These are phyloP conservation scores for Pulveroboletus frians DNA, from an alignment of 768 basidiomycete genomes.

Conservation along the genomic window DNA sequence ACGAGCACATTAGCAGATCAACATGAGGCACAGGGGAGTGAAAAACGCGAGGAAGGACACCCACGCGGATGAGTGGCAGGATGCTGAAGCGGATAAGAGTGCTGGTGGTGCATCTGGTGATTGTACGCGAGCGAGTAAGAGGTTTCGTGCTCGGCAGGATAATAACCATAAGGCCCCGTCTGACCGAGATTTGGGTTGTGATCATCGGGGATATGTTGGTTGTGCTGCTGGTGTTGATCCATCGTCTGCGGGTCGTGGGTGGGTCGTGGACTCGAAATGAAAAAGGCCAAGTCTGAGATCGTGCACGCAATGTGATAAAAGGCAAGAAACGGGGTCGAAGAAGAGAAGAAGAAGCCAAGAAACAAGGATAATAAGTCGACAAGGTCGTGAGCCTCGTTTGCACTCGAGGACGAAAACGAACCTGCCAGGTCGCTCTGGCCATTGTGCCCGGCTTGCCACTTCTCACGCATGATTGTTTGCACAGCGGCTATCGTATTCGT, in stretches of 20 bases:
- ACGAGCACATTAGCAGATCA: slow-evolving; percentile 59
- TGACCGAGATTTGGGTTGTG: slow-evolving; percentile 38
- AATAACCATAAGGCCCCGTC: slow-evolving; percentile 45
- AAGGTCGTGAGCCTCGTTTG: slow-evolving; percentile 27
- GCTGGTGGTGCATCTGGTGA: slow-evolving; percentile 40
- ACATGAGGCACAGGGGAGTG: slow-evolving; percentile 48
- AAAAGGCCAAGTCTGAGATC: slow-evolving; percentile 31
- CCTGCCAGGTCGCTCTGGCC: slow-evolving; percentile 8
- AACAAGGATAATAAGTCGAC: slow-evolving; percentile 26
- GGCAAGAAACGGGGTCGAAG: slow-evolving; percentile 32
- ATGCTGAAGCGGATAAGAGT: slow-evolving; percentile 55
- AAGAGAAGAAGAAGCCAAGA: slow-evolving; percentile 32
- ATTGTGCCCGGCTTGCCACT: slow-evolving; percentile 11
- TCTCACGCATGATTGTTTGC: slow-evolving; percentile 18
- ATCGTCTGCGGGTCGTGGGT: slow-evolving; percentile 38
- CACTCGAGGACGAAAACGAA: slow-evolving; percentile 25
- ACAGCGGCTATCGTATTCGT: not conserved
- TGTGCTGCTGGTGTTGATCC: slow-evolving; percentile 39
- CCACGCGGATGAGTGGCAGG: slow-evolving; percentile 66
- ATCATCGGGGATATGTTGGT: slow-evolving; percentile 46
- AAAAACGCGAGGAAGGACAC: slow-evolving; percentile 45
- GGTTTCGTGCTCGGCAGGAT: slow-evolving; percentile 50
- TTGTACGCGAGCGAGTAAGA: slow-evolving; percentile 50
- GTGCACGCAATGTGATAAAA: slow-evolving; percentile 33
- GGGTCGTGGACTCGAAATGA: slow-evolving; percentile 33